Evolutionary conservation across 2,329 filamentous ascomycete species (phyloP), one percentile per base, ranked within the genome.

Genomic region (Nannizziopsis barbatae): DNA sequence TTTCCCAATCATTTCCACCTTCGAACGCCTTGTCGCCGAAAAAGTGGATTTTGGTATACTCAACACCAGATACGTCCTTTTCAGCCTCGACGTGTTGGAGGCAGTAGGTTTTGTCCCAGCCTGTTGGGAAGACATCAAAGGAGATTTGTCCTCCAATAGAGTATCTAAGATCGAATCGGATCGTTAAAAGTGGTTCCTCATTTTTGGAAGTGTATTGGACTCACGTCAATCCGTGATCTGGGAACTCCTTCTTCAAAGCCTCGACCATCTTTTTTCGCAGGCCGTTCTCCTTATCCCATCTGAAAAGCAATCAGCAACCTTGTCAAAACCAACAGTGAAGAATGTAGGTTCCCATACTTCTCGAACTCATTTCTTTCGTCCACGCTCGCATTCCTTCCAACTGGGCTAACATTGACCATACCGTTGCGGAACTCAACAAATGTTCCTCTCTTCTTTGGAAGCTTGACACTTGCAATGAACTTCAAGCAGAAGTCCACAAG

Each of bases 91-190:
- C 74, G 69, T 95, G 89, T 59, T 79, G 74, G 57, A 96, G 75
- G 72, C 89, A 95, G 76, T 95, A 98, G 8, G 86, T 95, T 81
- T 96, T 98, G 73, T 98, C 92, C 92, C 92, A 98, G 62, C 92
- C 92, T 2, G 74, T 79, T 55, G 92, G 92, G 77, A 98, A 98
- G 60, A 96, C 85, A 64, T 98, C 92, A 67, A 98, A 98, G 52
- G 89, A 95, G 69, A 98, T 95, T 65, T 95, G 87, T 46, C 92
- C 92, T 58, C 92, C 92, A 60, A 98, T 94, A 54, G 87, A 90
- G 75, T 84, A 95, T 37, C 85, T 89, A 52, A 17, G 53, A 43
- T 22, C 11, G 3, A 30, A 18, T 15, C 32, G 15, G 3, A 8
- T 15, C 15, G 27, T 36, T 37, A 45, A 18, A 38, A 14, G 12